phyloP scores from a whole-genome alignment of 106 monocot genomes.

The Hemerocallis citrina region DNA sequence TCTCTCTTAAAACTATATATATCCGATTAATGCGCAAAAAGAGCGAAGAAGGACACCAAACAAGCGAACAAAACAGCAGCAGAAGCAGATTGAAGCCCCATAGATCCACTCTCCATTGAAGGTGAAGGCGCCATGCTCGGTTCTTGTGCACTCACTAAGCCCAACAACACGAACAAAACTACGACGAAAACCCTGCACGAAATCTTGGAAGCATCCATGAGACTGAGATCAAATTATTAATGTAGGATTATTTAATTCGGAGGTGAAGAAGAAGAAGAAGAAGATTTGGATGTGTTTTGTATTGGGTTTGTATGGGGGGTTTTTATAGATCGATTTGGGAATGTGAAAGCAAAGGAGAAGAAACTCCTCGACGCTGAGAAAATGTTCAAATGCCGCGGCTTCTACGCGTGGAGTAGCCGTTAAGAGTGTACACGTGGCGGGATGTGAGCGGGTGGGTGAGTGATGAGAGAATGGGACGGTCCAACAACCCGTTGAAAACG shows the following conservation, averaged over 20 bases:
- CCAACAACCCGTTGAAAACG: no score
- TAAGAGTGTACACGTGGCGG: neutral
- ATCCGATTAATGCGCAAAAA: no score
- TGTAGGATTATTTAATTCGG: no score
- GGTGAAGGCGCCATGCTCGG: constrained; percentile 1
- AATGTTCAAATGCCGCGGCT: neutral
- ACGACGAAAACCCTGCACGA: neutral
- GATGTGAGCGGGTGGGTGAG: neutral
- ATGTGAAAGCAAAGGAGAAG: neutral
- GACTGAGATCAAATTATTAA: no score
- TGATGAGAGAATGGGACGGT: no score
- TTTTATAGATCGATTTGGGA: neutral
- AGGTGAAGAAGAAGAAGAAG: no score
- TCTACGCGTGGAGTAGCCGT: neutral
- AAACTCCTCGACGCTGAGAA: neutral
- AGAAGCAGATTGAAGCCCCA: neutral
- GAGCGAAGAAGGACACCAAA: neutral
- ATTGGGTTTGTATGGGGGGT: neutral
- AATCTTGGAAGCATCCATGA: no score
- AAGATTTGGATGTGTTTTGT: neutral
- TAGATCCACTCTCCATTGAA: neutral
- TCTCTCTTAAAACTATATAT: no score
- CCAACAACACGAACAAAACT: neutral
- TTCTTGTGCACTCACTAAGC: neutral
- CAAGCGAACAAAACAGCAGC: neutral